phyloP scores from a whole-genome alignment of 116 monocot species.

The Dioscorea cayenensis region DNA sequence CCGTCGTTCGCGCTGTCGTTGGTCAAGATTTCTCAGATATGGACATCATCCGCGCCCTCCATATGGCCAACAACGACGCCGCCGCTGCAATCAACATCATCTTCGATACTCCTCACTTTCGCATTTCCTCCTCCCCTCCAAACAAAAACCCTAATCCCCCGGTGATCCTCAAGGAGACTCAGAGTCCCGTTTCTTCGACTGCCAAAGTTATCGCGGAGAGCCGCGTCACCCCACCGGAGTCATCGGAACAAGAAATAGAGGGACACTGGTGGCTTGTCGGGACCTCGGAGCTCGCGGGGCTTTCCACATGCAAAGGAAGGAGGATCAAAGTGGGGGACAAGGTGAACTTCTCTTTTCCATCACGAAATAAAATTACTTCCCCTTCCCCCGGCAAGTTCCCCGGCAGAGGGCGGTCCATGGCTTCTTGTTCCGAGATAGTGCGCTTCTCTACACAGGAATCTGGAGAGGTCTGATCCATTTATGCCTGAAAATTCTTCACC shows the following conservation, averaged over 20 bases:
- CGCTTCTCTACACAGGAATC: conserved; percentile 63
- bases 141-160: conserved; percentile 1
- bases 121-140: neutral
- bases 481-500: neutral
- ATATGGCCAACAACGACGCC: conserved; percentile 85
- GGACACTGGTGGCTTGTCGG: conserved; percentile 78
- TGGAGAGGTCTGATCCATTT: conserved; percentile 45
- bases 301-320: conserved; percentile 92
- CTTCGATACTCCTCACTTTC: conserved; percentile 56
- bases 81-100: conserved; percentile 92
- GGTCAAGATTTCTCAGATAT: conserved; percentile 56
- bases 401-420: conserved; percentile 22
- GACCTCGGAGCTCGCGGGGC: conserved; percentile 48
- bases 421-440: conserved; percentile 74
- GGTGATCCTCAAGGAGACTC: neutral
- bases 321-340: conserved; percentile 50
- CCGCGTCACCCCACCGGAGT: neutral
- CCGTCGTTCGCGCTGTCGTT: conserved; percentile 54
- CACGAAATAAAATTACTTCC: neutral
- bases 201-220: neutral
- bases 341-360: conserved; percentile 69
- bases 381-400: conserved; percentile 20
- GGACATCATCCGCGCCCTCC: conserved; percentile 91
- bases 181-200: neutral
- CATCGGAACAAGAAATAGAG: neutral